These are phyloP conservation scores for Anthracocystis panici-leucophaei DNA, from an alignment of 1,284 basidiomycete species.

Conservation along the genomic window DNA sequence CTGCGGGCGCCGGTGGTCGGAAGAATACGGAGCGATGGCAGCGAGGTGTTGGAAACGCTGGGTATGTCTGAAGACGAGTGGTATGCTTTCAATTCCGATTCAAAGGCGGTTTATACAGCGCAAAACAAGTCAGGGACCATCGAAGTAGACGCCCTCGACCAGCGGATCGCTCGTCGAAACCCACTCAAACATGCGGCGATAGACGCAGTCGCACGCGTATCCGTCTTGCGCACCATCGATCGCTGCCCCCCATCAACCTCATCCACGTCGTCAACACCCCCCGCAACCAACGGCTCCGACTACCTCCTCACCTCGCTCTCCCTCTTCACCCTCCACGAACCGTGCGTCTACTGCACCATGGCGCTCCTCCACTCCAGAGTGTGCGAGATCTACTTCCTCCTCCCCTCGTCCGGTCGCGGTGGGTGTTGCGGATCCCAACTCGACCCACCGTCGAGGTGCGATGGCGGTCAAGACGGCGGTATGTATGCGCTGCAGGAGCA, in stretches of 20 bases:
- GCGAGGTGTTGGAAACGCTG: not conserved
- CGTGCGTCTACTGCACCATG: conserved; percentile 67
- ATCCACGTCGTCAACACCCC: not conserved
- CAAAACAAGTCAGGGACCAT: conserved; percentile 22
- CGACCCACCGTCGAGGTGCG: conserved; percentile 10
- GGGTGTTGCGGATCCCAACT: conserved; percentile 60
- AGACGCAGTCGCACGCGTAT: conserved; percentile 20
- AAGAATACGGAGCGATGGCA: conserved; percentile 7
- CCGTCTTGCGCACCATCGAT: conserved; percentile 23
- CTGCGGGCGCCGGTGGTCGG: conserved; percentile 19
- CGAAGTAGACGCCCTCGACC: conserved; percentile 59
- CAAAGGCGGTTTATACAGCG: conserved; percentile 1
- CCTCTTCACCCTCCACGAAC: conserved; percentile 66
- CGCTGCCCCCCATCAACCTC: not conserved
- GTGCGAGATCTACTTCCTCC: conserved; percentile 57
- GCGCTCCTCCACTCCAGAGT: conserved; percentile 67
- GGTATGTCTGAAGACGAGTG: conserved; percentile 26
- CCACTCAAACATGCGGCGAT: conserved; percentile 65
- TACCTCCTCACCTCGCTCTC: conserved; percentile 64
- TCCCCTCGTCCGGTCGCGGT: conserved; percentile 56
- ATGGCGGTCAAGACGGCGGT: conserved; percentile 57
- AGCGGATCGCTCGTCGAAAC: conserved; percentile 45
- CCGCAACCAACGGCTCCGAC: conserved; percentile 57
- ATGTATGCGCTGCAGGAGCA: conserved; percentile 71
- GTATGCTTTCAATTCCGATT: conserved; percentile 7